Evolutionary conservation across 2,329 filamentous ascomycete species (phyloP).

Genomic region (Penicillium sclerotigenum): DNA sequence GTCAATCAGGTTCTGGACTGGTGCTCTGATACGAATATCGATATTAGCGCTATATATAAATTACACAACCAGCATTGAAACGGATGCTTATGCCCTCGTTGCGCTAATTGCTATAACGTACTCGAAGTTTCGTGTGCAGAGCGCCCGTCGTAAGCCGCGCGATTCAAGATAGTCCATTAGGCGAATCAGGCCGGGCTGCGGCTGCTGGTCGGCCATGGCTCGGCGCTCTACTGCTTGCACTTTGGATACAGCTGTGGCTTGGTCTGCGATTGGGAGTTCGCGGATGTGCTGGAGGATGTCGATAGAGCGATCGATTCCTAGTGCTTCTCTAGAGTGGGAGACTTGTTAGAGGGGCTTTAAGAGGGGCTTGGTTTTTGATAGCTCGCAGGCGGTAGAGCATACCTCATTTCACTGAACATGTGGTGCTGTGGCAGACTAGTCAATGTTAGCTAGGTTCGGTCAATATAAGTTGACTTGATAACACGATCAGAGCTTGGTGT

Average conservation of each 20-base stretch:
- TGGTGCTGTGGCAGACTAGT: slow-evolving; percentile 81
- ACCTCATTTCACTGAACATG: slow-evolving; percentile 90
- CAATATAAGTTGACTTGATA: neutral
- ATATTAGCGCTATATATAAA: neutral
- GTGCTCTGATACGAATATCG: slow-evolving; percentile 28
- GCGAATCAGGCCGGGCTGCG: slow-evolving; percentile 72
- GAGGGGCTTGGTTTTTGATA: neutral
- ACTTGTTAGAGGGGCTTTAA: neutral
- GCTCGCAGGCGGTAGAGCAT: slow-evolving; percentile 12
- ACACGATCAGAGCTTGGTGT: neutral
- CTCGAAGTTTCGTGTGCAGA: slow-evolving; percentile 95
- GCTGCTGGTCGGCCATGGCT: slow-evolving; percentile 75
- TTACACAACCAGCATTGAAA: neutral
- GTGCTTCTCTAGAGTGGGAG: slow-evolving; percentile 45
- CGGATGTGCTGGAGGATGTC: slow-evolving; percentile 93
- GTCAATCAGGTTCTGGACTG: slow-evolving; percentile 50
- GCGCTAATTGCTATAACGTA: slow-evolving; percentile 29
- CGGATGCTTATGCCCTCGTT: neutral
- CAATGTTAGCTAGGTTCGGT: slow-evolving; percentile 10
- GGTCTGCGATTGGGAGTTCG: slow-evolving; percentile 60
- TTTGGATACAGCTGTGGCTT: slow-evolving; percentile 64
- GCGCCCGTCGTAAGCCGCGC: slow-evolving; percentile 67
- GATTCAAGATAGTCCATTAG: slow-evolving; percentile 81
- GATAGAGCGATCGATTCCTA: slow-evolving; percentile 66
- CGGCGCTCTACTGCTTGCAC: slow-evolving; percentile 75